A percentile compares a stretch with the other conserved stretches of the same genome.
Conservation (phyloP, 140 eudicot genomes). For the Senecio squalidus region DNA sequence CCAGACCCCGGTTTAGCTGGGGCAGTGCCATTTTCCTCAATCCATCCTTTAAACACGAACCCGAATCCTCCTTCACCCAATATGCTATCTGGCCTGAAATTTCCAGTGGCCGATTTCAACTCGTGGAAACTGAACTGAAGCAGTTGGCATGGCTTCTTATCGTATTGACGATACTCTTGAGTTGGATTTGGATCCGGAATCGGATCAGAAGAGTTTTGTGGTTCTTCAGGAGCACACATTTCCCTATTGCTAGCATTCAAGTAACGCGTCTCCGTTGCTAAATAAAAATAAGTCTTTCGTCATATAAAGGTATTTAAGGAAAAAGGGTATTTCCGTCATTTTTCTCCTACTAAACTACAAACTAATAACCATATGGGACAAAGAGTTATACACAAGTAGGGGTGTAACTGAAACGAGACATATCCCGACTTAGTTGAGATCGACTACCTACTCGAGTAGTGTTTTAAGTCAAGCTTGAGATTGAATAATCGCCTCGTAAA, state of each 20-base stretch:
- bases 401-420: too few species aligned
- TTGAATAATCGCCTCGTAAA: too few species aligned
- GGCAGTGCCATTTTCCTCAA: conserved; percentile 92
- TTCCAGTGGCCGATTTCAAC: conserved; percentile 85
- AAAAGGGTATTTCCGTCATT: not conserved
- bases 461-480: too few species aligned
- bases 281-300: conserved; percentile 1
- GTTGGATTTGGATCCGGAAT: conserved; percentile 24
- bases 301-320: not conserved
- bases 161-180: conserved; percentile 30
- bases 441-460: too few species aligned
- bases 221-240: conserved; percentile 85
- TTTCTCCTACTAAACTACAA: not conserved
- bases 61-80: conserved; percentile 99
- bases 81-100: conserved; percentile 93
- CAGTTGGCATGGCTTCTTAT: conserved; percentile 52
- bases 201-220: conserved; percentile 53
- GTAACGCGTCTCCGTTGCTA: conserved; percentile 90
- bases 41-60: conserved; percentile 95
- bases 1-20: conserved; percentile 98
- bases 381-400: too few species aligned
- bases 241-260: conserved; percentile 92
- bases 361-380: not conserved
- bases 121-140: conserved; percentile 78
- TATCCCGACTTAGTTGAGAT: too few species aligned